Conservation (phyloP, 106 monocot genomes). For the Dioscorea alata region DNA sequence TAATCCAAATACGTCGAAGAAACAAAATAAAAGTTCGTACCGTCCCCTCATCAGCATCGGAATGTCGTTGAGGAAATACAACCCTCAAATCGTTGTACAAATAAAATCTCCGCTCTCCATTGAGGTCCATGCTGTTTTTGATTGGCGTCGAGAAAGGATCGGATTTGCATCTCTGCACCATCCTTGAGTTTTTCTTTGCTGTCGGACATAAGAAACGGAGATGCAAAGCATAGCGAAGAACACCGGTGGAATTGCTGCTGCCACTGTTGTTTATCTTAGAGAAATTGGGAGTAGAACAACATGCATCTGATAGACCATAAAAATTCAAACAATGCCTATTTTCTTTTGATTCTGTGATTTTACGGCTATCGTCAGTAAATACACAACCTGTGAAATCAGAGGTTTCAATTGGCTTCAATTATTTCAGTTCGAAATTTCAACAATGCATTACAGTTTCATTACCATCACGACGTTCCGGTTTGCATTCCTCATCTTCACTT, state of each 20-base stretch:
- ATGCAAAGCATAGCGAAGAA: constrained; percentile 87
- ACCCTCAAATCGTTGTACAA: constrained; percentile 90
- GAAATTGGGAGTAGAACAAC: constrained; percentile 17
- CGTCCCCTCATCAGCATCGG: constrained; percentile 96
- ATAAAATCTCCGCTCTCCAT: constrained; percentile 71
- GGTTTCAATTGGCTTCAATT: too few relatives aligned
- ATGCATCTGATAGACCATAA: constrained; percentile 6
- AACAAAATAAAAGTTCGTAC: constrained; percentile 25
- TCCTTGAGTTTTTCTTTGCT: constrained; percentile 46
- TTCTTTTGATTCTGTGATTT: too few relatives aligned
- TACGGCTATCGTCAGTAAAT: too few relatives aligned
- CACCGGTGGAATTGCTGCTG: constrained; percentile 23
- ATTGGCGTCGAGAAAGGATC: constrained; percentile 55
- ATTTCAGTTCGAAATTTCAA: too few relatives aligned
- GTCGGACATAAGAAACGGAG: constrained; percentile 72
- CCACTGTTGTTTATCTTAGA: constrained; percentile 39
- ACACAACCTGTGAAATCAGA: too few relatives aligned
- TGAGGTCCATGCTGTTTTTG: constrained; percentile 12
- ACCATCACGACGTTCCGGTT: constrained; percentile 5
- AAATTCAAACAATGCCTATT: too few relatives aligned
- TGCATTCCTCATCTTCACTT: constrained; percentile 20
- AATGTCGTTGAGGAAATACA: constrained; percentile 92
- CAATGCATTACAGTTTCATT: constrained; percentile 1
- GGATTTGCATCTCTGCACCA: constrained; percentile 68
- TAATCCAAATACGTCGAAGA: neutral